A percentile compares a stretch with the other conserved stretches of the same genome.
phyloP scores from a whole-genome alignment of 106 monocot genomes.

The Triglochin maritima region DNA sequence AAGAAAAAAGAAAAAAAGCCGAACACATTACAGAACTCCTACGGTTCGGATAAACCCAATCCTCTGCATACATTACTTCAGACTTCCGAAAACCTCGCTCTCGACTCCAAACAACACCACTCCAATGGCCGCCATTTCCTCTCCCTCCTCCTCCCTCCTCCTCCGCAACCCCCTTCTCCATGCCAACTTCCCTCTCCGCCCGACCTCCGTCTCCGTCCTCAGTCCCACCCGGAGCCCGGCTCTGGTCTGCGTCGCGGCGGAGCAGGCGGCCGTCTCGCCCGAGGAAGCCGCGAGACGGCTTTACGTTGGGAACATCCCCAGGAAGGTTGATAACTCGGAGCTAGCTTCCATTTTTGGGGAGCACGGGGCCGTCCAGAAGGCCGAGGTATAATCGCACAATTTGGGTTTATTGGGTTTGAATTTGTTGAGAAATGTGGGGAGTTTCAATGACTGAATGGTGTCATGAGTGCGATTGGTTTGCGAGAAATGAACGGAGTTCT shows the following conservation, averaged over 20 bases:
- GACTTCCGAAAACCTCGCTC: not conserved
- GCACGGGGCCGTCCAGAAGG: slow-evolving; percentile 77
- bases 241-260: slow-evolving; percentile 12
- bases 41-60: slow-evolving; percentile 3
- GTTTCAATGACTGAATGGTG: too few relatives aligned
- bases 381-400: slow-evolving; percentile 44
- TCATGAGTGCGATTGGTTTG: too few relatives aligned
- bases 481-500: too few relatives aligned
- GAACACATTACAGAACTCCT: too few relatives aligned
- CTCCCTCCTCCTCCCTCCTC: slow-evolving; percentile 18
- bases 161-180: slow-evolving; percentile 9
- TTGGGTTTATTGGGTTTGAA: not conserved
- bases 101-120: not conserved
- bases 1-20: too few relatives aligned
- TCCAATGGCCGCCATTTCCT: slow-evolving; percentile 24
- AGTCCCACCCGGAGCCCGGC: slow-evolving; percentile 1
- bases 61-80: not conserved
- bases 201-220: too few relatives aligned
- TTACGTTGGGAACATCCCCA: slow-evolving; percentile 90
- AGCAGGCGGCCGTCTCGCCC: slow-evolving; percentile 1
- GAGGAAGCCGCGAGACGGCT: slow-evolving; percentile 45
- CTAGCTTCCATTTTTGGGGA: slow-evolving; percentile 55
- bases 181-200: not conserved
- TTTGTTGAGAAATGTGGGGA: too few relatives aligned
- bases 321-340: slow-evolving; percentile 53